These are phyloP conservation scores for Termitomyces sp. DNA, from an alignment of 768 basidiomycete genomes.

Conservation along the genomic window DNA sequence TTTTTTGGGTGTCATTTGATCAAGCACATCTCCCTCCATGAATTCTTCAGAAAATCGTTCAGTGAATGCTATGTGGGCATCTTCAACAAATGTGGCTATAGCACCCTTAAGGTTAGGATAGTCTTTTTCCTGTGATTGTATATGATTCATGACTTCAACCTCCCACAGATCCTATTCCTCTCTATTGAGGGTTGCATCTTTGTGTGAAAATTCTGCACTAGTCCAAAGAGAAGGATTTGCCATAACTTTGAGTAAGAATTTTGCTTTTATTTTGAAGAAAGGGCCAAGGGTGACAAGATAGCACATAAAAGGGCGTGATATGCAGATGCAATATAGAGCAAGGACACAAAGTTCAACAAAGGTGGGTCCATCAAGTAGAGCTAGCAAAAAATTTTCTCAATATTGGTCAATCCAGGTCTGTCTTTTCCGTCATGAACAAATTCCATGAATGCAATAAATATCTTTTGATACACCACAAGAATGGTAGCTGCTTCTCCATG, in stretches of 20 bases:
- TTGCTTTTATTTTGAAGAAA: background rate
- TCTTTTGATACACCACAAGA: conserved; percentile 17
- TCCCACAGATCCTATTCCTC: conserved; percentile 9
- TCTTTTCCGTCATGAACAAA: conserved; percentile 23
- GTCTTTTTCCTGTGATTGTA: background rate
- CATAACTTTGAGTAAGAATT: background rate
- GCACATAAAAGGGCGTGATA: conserved; percentile 24
- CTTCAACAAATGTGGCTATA: conserved; percentile 20
- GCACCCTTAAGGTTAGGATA: conserved; percentile 14
- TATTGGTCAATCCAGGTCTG: conserved; percentile 20
- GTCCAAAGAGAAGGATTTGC: background rate
- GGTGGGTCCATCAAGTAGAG: conserved; percentile 20
- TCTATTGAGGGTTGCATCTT: conserved; percentile 17
- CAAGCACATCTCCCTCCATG: conserved; percentile 10
- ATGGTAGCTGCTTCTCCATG: background rate
- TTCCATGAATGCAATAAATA: conserved; percentile 21
- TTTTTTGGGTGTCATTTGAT: background rate
- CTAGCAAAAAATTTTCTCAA: conserved; percentile 28
- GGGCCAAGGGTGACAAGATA: background rate
- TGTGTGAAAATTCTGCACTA: background rate
- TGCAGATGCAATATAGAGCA: conserved; percentile 17
- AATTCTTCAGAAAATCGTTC: conserved; percentile 17
- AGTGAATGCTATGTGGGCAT: conserved; percentile 16
- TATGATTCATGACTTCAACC: conserved; percentile 10
- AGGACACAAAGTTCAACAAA: conserved; percentile 23